Conservation (phyloP, 441 rosid species). For the Dalechampia spathulata region DNA sequence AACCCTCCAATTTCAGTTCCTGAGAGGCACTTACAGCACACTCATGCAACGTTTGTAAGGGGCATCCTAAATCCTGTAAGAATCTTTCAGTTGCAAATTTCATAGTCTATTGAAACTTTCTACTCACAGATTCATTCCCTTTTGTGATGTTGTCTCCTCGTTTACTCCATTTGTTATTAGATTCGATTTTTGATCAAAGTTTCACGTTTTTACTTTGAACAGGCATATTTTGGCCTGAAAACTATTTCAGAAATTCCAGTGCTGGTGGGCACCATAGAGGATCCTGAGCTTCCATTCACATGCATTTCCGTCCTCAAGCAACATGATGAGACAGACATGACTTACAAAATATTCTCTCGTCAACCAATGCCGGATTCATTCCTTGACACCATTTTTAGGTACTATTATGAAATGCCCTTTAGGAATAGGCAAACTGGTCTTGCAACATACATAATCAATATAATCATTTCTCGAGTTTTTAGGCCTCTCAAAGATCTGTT, state of each 20-base stretch:
- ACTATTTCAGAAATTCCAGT: conserved; percentile 60
- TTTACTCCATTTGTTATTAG: not conserved
- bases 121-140: not conserved
- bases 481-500: no score
- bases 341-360: conserved; percentile 81
- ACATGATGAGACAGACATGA: conserved; percentile 43
- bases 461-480: no score
- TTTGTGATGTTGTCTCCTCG: not conserved
- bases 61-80: conserved; percentile 85
- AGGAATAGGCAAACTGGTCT: no score
- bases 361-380: conserved; percentile 49
- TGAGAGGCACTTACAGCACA: conserved; percentile 71
- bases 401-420: conserved; percentile 12
- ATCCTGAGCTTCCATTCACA: conserved; percentile 66
- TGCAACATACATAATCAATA: no score
- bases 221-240: conserved; percentile 73
- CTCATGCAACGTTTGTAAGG: conserved; percentile 81
- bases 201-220: conserved; percentile 15
- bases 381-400: conserved; percentile 79
- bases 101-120: not conserved
- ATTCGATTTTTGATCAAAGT: not conserved
- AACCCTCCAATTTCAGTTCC: conserved; percentile 63
- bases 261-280: conserved; percentile 78
- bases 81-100: conserved; percentile 4
- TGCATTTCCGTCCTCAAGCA: conserved; percentile 67